Conservation (phyloP, 202 grass and related monocot species). For the Setaria italica region DNA sequence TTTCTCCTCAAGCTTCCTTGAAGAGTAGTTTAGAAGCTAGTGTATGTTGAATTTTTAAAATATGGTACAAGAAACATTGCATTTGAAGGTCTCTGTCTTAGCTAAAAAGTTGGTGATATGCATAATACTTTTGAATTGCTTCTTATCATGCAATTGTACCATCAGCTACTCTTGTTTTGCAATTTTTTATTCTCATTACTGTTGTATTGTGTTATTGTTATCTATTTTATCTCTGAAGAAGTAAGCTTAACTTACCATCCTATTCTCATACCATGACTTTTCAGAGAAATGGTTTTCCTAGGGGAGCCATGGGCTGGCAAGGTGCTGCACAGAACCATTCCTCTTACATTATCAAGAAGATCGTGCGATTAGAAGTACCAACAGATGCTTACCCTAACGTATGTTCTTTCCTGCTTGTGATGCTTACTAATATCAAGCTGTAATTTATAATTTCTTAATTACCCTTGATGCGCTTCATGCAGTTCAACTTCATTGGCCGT, state of each 20-base stretch:
- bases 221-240: conserved; percentile 33
- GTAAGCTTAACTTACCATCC: conserved; percentile 26
- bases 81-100: not conserved
- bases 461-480: conserved; percentile 28
- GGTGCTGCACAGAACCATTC: conserved; percentile 42
- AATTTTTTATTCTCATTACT: conserved; percentile 35
- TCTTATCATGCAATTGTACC: conserved; percentile 40
- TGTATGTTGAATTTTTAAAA: not conserved
- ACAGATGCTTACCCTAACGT: conserved; percentile 57
- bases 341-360: conserved; percentile 58
- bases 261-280: conserved; percentile 9
- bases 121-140: not conserved
- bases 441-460: conserved; percentile 43
- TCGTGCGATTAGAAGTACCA: conserved; percentile 55
- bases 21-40: not conserved
- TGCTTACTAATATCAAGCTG: conserved; percentile 29
- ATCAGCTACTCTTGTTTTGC: conserved; percentile 32
- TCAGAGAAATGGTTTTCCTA: conserved; percentile 55
- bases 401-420: conserved; percentile 24
- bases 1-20: not conserved
- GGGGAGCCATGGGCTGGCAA: conserved; percentile 61
- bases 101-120: conserved; percentile 4
- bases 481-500: conserved; percentile 85
- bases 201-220: conserved; percentile 12
- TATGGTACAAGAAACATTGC: not conserved